Conservation (phyloP, 1,284 basidiomycete genomes). For the Xanthoconium separans region DNA sequence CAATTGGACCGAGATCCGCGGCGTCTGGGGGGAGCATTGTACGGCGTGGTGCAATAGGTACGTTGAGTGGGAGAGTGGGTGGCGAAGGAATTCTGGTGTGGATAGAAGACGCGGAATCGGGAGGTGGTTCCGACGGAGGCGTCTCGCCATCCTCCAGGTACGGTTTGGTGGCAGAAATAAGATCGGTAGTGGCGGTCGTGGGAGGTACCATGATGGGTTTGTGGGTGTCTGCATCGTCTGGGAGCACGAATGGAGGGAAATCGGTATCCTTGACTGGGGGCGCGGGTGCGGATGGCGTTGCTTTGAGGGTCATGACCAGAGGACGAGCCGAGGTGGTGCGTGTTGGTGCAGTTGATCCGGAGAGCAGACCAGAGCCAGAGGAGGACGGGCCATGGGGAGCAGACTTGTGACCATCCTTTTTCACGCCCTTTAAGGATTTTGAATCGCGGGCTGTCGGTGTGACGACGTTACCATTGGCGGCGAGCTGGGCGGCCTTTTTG, state of each 20-base stretch:
- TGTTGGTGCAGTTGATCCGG: slow-evolving; percentile 52
- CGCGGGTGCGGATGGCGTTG: slow-evolving; percentile 75
- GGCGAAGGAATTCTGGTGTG: slow-evolving; percentile 27
- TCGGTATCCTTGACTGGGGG: slow-evolving; percentile 74
- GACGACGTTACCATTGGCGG: slow-evolving; percentile 46
- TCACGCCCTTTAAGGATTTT: slow-evolving; percentile 41
- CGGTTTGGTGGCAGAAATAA: neutral
- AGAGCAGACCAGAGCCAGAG: slow-evolving; percentile 45
- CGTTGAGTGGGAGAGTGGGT: slow-evolving; percentile 50
- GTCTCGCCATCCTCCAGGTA: slow-evolving; percentile 8
- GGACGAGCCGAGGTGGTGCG: slow-evolving; percentile 51
- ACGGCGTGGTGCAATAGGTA: slow-evolving; percentile 45
- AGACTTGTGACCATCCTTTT: slow-evolving; percentile 33
- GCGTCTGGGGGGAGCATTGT: slow-evolving; percentile 33
- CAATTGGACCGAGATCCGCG: slow-evolving; percentile 73
- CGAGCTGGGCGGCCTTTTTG: slow-evolving; percentile 91
- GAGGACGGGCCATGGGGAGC: slow-evolving; percentile 13
- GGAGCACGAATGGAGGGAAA: slow-evolving; percentile 66
- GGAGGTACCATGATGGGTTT: neutral
- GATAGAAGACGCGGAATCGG: slow-evolving; percentile 10
- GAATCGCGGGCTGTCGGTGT: slow-evolving; percentile 32
- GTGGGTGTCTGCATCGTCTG: slow-evolving; percentile 49
- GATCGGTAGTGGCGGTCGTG: neutral
- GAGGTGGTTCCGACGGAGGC: neutral
- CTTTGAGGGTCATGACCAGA: slow-evolving; percentile 65